phyloP scores from a whole-genome alignment of 495 filamentous ascomycete genomes.

The Hypomontagnella submonticulosa region DNA sequence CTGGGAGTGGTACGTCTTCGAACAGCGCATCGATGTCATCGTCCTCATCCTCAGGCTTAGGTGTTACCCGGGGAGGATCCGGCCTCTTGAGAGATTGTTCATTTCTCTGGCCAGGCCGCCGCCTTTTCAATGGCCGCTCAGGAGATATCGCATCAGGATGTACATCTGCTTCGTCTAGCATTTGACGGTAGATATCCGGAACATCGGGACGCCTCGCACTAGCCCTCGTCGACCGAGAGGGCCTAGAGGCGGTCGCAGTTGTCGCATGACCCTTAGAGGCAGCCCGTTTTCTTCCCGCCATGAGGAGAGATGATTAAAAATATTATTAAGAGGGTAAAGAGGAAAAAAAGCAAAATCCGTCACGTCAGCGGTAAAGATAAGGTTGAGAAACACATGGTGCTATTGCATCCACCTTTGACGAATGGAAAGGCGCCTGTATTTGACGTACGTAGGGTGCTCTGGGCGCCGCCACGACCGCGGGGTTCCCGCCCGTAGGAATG shows the following conservation, averaged over 20 bases:
- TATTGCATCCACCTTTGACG: neutral
- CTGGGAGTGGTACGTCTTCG: constrained; percentile 47
- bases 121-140: constrained; percentile 54
- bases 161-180: constrained; percentile 72
- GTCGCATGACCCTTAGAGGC: constrained; percentile 28
- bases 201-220: constrained; percentile 45
- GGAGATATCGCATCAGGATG: constrained; percentile 42
- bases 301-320: constrained; percentile 5
- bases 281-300: constrained; percentile 46
- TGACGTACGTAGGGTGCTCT: constrained; percentile 2
- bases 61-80: constrained; percentile 5
- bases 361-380: neutral
- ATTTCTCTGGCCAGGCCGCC: constrained; percentile 54
- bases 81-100: constrained; percentile 28
- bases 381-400: constrained; percentile 14
- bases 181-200: constrained; percentile 70
- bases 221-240: constrained; percentile 36
- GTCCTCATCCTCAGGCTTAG: constrained; percentile 42
- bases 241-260: constrained; percentile 33
- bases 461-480: constrained; percentile 24
- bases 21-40: constrained; percentile 53
- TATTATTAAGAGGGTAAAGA: constrained; percentile 1
- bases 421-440: neutral
- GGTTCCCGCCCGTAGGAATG: constrained; percentile 19
- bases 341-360: neutral